phyloP scores from a whole-genome alignment of 768 basidiomycete genomes.

The Suillus spraguei region DNA sequence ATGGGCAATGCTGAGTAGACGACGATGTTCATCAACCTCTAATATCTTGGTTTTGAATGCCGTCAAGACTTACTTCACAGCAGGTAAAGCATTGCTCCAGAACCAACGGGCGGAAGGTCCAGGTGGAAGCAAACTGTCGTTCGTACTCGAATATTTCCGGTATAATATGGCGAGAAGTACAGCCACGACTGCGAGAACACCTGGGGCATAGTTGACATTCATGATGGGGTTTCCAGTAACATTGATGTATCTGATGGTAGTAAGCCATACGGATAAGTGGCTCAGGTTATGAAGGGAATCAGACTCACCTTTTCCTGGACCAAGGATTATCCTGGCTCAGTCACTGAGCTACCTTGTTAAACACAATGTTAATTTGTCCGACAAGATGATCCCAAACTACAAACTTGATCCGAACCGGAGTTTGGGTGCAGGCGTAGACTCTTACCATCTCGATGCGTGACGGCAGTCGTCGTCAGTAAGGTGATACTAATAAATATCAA shows the following conservation, averaged over 20 bases:
- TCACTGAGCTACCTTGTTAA: too few relatives aligned
- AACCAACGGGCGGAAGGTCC: not conserved
- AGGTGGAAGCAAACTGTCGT: not conserved
- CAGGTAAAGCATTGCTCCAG: not conserved
- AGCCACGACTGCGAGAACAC: slow-evolving; percentile 42
- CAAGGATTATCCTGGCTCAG: too few relatives aligned
- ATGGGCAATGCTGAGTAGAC: slow-evolving; percentile 9
- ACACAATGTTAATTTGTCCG: too few relatives aligned
- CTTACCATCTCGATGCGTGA: too few relatives aligned
- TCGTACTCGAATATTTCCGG: not conserved
- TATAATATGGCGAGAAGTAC: slow-evolving; percentile 1
- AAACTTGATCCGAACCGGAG: too few relatives aligned
- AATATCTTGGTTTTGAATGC: not conserved
- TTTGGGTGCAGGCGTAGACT: too few relatives aligned
- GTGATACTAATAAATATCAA: too few relatives aligned
- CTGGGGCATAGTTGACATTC: slow-evolving; percentile 46
- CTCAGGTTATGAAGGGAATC: too few relatives aligned
- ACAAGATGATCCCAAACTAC: too few relatives aligned
- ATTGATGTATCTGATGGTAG: slow-evolving; percentile 28
- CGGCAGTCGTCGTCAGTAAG: too few relatives aligned
- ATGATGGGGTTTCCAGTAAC: slow-evolving; percentile 7
- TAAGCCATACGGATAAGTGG: slow-evolving; percentile 29
- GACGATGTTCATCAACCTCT: not conserved
- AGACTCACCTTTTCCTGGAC: too few relatives aligned
- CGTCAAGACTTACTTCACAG: not conserved